Conservation (phyloP, 768 basidiomycete genomes). For the Botryobasidium botryosum region DNA sequence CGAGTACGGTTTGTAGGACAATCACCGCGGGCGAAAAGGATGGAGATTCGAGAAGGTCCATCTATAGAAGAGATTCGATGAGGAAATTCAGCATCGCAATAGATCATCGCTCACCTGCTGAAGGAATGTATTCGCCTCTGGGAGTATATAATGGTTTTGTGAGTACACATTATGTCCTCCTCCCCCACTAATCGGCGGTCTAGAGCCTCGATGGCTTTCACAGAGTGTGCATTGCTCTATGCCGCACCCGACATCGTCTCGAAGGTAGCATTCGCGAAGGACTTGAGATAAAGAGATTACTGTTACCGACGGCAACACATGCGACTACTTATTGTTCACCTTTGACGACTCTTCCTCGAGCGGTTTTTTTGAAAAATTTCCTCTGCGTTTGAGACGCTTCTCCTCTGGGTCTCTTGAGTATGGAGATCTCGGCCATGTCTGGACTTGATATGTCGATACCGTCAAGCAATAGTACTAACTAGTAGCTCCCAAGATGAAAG, state of each 20-base stretch:
- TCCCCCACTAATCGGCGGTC: constrained; percentile 45
- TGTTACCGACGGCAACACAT: background rate
- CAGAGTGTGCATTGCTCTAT: constrained; percentile 55
- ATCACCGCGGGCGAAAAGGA: constrained; percentile 67
- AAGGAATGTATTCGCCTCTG: constrained; percentile 91
- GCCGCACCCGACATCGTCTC: constrained; percentile 83
- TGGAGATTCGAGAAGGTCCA: constrained; percentile 80
- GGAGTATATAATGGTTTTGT: constrained; percentile 64
- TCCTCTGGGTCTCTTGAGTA: constrained; percentile 49
- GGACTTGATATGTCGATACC: background rate
- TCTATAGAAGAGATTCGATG: constrained; percentile 29
- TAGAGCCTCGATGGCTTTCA: no score
- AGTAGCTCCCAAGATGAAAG: no score
- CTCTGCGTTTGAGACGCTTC: constrained; percentile 67
- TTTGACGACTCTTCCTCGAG: constrained; percentile 84
- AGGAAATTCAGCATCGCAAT: constrained; percentile 5
- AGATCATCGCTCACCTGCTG: constrained; percentile 42
- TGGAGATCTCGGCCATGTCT: constrained; percentile 34
- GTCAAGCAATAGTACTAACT: no score
- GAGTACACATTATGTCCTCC: constrained; percentile 37
- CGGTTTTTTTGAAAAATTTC: constrained; percentile 94
- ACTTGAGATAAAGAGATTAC: constrained; percentile 29
- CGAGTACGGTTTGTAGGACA: constrained; percentile 84
- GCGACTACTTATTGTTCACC: constrained; percentile 28
- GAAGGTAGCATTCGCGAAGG: constrained; percentile 81